Base-by-base conservation (phyloP, 2,329 filamentous ascomycete species). In the Nothomitra cinnamomea region DNA sequence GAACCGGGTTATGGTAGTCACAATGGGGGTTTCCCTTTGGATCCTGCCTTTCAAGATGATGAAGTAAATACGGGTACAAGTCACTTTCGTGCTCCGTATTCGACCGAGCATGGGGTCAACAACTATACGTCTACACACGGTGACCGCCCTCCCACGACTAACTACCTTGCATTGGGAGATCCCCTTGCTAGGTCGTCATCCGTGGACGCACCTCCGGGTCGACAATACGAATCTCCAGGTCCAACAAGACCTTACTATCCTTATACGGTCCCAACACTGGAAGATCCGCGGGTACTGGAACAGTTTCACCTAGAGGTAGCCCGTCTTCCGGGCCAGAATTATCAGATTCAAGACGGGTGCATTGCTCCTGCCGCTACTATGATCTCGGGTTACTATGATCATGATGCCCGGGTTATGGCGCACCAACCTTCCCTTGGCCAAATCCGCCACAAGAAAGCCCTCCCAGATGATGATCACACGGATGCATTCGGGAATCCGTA, bases 11-110 rank as follows among this genome's bases (percentile, higher is more conserved):
- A 41, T 19, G 52, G 51, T 32, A 55, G 61, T 8, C 58, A 62
- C 10, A 25, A 22, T 13, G 8, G 13, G 10, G 62, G 63, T 7
- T 67, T 72, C 40, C 68, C 69, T 0, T 66, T 73, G 53, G 71
- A 73, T 56, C 70, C 70, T 13, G 64, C 66, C 1, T 58, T 73
- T 53, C 60, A 61, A 41, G 58, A 60, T 12, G 56, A 60, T 41
- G 49, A 54, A 17, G 59, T 61, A 32, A 19, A 41, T 32, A 32
- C 5, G 28, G 5, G 28, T 32, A 32, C 10, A 32, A 32, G 28
- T 10, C 28, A 32, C 28, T 32, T 10, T 4, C 28, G 10, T 32
- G 28, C 28, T 10, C 10, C 10, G 10, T 10, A 32, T 10, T 10
- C 28, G 10, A 5, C 4, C 28, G 5, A 32, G 28, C 28, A 32